phyloP scores from a whole-genome alignment of 1,284 basidiomycete species.

The Irpex sp. region DNA sequence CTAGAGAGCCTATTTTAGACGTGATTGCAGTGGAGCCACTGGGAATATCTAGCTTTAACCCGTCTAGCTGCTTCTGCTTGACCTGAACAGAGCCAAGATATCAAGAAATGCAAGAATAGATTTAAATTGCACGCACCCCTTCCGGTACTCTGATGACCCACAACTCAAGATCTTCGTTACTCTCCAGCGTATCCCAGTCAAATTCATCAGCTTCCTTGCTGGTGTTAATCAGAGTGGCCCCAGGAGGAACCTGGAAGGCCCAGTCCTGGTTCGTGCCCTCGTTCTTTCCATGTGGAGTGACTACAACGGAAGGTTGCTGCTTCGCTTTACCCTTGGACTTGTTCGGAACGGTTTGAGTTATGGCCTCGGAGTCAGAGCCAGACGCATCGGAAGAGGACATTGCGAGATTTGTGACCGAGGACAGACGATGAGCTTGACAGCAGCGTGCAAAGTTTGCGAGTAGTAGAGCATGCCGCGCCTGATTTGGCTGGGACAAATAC shows the following conservation, averaged over 20 bases:
- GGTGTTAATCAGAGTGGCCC: slow-evolving; percentile 40
- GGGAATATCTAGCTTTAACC: slow-evolving; percentile 43
- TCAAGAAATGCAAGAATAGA: neutral
- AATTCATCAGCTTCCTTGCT: slow-evolving; percentile 48
- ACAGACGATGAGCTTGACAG: neutral
- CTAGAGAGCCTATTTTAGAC: slow-evolving; percentile 41
- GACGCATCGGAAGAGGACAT: neutral
- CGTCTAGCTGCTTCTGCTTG: slow-evolving; percentile 58
- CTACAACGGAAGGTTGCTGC: slow-evolving; percentile 12
- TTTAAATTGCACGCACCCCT: slow-evolving; percentile 40
- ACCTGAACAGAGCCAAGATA: slow-evolving; percentile 38
- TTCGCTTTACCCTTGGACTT: slow-evolving; percentile 14
- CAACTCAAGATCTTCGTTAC: slow-evolving; percentile 54
- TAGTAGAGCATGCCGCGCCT: neutral
- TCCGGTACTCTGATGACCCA: slow-evolving; percentile 70
- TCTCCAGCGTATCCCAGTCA: slow-evolving; percentile 64
- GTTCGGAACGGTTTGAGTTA: neutral
- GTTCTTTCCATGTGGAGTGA: slow-evolving; percentile 30
- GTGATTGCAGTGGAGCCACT: slow-evolving; percentile 30
- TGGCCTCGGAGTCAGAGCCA: neutral
- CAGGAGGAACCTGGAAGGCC: slow-evolving; percentile 53
- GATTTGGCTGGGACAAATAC: neutral
- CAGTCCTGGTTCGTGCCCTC: slow-evolving; percentile 51
- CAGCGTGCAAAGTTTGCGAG: neutral
- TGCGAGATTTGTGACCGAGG: neutral